A percentile compares a stretch with the other conserved stretches of the same genome.
Conservation (phyloP, 768 basidiomycete genomes). For the Trametes gibbosa region DNA sequence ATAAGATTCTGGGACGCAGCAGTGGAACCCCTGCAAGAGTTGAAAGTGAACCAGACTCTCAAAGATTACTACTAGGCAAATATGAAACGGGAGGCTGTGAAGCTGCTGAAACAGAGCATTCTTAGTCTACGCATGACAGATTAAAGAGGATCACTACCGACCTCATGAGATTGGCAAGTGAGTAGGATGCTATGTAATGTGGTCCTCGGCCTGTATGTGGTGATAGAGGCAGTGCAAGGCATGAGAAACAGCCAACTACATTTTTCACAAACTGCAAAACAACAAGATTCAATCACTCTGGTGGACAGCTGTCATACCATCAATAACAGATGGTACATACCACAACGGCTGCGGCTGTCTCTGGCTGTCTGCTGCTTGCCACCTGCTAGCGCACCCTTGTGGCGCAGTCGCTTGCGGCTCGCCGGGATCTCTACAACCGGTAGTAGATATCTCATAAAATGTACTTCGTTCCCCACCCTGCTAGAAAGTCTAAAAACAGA, state of each 20-base stretch:
- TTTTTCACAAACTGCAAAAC: not conserved
- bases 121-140: not conserved
- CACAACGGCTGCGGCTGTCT: no score
- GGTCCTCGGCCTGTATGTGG: not conserved
- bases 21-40: not conserved
- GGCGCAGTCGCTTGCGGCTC: no score
- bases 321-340: no score
- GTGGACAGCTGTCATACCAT: no score
- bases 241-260: not conserved
- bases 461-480: no score
- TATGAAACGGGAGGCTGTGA: not conserved
- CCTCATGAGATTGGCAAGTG: not conserved
- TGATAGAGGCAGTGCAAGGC: not conserved
- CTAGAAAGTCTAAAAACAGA: no score
- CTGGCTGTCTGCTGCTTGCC: no score
- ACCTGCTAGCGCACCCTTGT: no score
- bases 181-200: not conserved
- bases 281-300: no score
- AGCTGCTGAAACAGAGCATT: not conserved
- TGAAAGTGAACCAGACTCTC: not conserved
- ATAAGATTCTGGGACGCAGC: not conserved
- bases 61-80: no score
- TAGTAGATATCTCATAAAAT: no score
- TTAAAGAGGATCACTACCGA: not conserved
- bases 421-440: no score